Conservation (phyloP, 1,139 yeast species). For the Candida labiduridarum region DNA sequence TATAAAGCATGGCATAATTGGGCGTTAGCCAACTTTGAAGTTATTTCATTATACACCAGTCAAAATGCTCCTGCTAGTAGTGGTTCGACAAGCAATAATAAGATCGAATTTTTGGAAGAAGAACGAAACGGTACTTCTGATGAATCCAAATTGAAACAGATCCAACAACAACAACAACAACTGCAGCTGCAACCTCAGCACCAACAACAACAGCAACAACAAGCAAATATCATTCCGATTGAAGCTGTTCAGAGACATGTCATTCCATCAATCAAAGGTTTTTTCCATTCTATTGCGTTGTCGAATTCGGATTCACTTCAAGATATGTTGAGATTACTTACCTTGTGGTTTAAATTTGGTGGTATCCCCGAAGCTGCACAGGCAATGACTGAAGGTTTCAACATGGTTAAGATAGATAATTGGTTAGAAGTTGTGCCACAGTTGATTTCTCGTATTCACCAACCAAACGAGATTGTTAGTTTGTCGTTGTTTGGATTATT, state of each 20-base stretch:
- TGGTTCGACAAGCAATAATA: conserved; percentile 20
- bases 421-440: conserved; percentile 98
- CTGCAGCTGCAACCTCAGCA: conserved; percentile 13
- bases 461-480: conserved; percentile 85
- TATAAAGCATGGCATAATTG: conserved; percentile 99
- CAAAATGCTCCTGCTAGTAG: conserved; percentile 27
- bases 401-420: conserved; percentile 84
- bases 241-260: conserved; percentile 83
- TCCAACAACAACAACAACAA: conserved; percentile 18
- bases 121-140: conserved; percentile 24
- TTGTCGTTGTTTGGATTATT: conserved; percentile 76
- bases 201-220: conserved; percentile 11
- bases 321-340: conserved; percentile 85
- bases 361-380: conserved; percentile 89
- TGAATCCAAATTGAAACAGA: conserved; percentile 16
- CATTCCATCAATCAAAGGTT: conserved; percentile 92
- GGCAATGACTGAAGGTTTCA: conserved; percentile 90
- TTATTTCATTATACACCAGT: conserved; percentile 67
- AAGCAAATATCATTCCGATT: conserved; percentile 41
- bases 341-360: conserved; percentile 96
- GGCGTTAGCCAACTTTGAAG: conserved; percentile 98
- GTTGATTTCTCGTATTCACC: conserved; percentile 93
- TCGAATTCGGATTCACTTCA: conserved; percentile 88
- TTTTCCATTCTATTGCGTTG: conserved; percentile 90
- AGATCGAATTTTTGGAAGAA: conserved; percentile 17